A percentile compares a stretch with the other conserved stretches of the same genome.
Conservation (phyloP, 176 grass and related monocot genomes). For the Carex cristatella region DNA sequence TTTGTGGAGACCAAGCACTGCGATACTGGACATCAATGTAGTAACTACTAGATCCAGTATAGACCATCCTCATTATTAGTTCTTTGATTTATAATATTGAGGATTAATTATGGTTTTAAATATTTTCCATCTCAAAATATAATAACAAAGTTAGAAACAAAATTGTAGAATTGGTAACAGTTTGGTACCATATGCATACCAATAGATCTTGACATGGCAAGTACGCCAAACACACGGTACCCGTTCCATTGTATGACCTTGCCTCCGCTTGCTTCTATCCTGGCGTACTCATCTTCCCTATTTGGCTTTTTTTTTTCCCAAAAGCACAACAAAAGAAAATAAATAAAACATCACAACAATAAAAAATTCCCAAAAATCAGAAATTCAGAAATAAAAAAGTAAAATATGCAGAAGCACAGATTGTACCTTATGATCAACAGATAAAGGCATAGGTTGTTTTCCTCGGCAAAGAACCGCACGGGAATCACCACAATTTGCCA, state of each 20-base stretch:
- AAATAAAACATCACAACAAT: not conserved
- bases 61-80: not conserved
- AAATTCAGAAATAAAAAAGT: not conserved
- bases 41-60: not conserved
- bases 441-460: slow-evolving; percentile 59
- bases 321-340: not conserved
- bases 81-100: not conserved
- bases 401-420: not conserved
- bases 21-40: not conserved
- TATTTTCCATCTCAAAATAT: not conserved
- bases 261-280: slow-evolving; percentile 80
- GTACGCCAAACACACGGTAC: slow-evolving; percentile 93
- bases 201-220: slow-evolving; percentile 99
- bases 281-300: slow-evolving; percentile 91
- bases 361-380: not conserved
- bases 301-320: slow-evolving; percentile 48
- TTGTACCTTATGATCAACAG: slow-evolving; percentile 77
- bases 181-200: slow-evolving; percentile 36
- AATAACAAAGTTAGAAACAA: not conserved
- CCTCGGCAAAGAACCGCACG: slow-evolving; percentile 77
- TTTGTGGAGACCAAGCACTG: not conserved
- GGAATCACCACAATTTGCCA: slow-evolving; percentile 89
- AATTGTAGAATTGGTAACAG: not conserved
- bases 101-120: not conserved
- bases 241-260: slow-evolving; percentile 99